Base-by-base conservation (phyloP, 352 stramenopile species). In the Phytopythium vexans region DNA sequence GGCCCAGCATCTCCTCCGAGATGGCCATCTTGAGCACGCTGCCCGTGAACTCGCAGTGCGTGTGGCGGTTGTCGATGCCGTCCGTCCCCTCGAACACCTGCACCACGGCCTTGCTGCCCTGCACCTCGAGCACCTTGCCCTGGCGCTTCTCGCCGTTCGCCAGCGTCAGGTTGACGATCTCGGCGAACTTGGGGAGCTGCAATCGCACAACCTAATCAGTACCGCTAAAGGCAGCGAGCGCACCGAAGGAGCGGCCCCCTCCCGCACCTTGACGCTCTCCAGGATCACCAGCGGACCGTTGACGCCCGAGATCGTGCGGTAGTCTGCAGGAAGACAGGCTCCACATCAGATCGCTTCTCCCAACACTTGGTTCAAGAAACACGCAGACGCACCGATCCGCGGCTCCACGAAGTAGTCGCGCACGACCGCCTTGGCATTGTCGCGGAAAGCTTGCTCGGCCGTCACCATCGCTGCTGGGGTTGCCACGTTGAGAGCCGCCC, bases 21-120 rank as follows among this genome's bases (percentile, higher is more conserved):
- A 99, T 98, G 56, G 97, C 91, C 96, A 99, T 99, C 73, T 98
- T 98, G 14, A 99, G 75, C 56, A 99, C 95, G 69, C 99, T 97
- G 54, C 97, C 97, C 54, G 97, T 99, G 76, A 99, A 99, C 77
- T 99, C 96, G 56, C 95, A 98, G 54, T 95, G 82, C 45, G 97
- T 99, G 76, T 98, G 96, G 50, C 94, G 88, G 80, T 99, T 99
- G 70, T 99, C 97, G 77, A 99, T 99, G 53, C 97, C 97, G 56
- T 92, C 83, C 48, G 97, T 99, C 58, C 97, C 97, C 67, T 99
- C 97, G 73, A 99, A 99, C 12, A 99, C 97, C 66, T 95, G 88
- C 44, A 97, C 88, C 47, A 97, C 87, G 54, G 97, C 97, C 69
- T 97, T 97, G 68, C 76, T 98, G 61, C 97, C 97, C 53, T 97